A percentile compares a stretch with the other conserved stretches of the same genome.
Evolutionary conservation across 1,139 yeast genomes (phyloP).

Genomic region (Yamadazyma dushanensis): DNA sequence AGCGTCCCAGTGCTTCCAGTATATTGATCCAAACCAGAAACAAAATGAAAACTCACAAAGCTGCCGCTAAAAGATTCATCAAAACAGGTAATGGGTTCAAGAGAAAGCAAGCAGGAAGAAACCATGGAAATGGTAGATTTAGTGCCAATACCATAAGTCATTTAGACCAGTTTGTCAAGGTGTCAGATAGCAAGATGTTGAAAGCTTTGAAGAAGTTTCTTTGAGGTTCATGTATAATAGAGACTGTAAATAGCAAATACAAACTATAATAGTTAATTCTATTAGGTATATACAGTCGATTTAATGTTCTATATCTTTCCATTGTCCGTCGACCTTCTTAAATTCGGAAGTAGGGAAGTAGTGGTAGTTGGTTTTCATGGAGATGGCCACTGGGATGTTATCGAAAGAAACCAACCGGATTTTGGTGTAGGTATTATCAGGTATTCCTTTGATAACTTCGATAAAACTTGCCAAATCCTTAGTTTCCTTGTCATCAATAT

Average conservation of each 20-base stretch:
- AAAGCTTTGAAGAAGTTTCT: conserved; percentile 8
- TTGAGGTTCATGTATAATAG: conserved; percentile 4
- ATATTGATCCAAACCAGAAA: conserved; percentile 44
- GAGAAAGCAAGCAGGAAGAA: conserved; percentile 80
- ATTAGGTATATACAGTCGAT: background rate
- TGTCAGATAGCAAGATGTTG: conserved; percentile 50
- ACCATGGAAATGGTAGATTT: conserved; percentile 93
- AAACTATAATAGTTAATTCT: background rate
- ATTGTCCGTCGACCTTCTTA: conserved; percentile 46
- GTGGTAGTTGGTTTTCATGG: conserved; percentile 85
- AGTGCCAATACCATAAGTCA: conserved; percentile 61
- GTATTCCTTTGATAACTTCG: conserved; percentile 59
- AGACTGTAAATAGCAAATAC: conserved; percentile 11
- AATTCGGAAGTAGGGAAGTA: conserved; percentile 84
- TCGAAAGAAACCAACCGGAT: conserved; percentile 82
- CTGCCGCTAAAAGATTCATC: conserved; percentile 83
- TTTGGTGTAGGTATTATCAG: conserved; percentile 80
- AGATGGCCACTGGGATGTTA: conserved; percentile 79
- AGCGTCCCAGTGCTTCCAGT: conserved; percentile 18
- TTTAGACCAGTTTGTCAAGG: conserved; percentile 63
- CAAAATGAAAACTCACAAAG: conserved; percentile 65
- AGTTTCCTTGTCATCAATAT: conserved; percentile 77
- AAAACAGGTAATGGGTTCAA: conserved; percentile 52
- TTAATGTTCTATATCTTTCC: conserved; percentile 46
- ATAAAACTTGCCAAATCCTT: conserved; percentile 67